Evolutionary conservation across 2,329 filamentous ascomycete genomes (phyloP), one percentile per base, ranked within the genome.

Genomic region (Penicillium sp.): DNA sequence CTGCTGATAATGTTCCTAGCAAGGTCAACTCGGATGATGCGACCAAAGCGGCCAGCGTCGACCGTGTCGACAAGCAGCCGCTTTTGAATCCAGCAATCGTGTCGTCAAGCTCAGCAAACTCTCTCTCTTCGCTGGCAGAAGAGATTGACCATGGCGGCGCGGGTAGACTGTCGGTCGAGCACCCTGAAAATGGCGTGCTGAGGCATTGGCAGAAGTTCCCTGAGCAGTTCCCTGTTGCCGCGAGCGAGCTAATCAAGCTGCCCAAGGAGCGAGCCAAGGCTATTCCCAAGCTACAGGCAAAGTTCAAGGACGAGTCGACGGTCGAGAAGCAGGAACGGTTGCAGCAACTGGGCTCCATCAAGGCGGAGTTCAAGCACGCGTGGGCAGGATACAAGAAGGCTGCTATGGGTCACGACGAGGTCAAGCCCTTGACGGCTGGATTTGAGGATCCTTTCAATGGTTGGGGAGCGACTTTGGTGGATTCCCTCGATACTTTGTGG

Each of bases 401-500:
- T 60, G 92, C 91, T 9, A 93, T 88, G 82, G 81, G 84, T 54
- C 88, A 95, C 59, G 93, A 97, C 64, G 93, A 97, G 72, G 72
- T 97, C 13, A 79, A 74, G 39, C 93, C 93, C 1, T 75, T 92
- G 8, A 80, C 81, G 27, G 84, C 84, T 44, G 74, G 72, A 12
- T 82, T 76, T 56, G 81, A 82, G 15, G 87, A 96, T 64, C 88
- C 89, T 0, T 97, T 97, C 69, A 92, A 89, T 65, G 89, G 87
- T 43, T 95, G 90, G 90, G 88, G 88, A 15, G 90, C 90, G 13
- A 95, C 90, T 0, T 67, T 95, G 53, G 87, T 95, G 4, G 90
- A 95, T 72, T 76, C 82, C 1, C 73, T 92, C 44, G 89, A 95
- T 65, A 91, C 89, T 0, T 75, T 95, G 2, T 95, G 88, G 87